A percentile compares a stretch with the other conserved stretches of the same genome.
phyloP scores from a whole-genome alignment of 257 asterid species.

The Solanum arcanum region DNA sequence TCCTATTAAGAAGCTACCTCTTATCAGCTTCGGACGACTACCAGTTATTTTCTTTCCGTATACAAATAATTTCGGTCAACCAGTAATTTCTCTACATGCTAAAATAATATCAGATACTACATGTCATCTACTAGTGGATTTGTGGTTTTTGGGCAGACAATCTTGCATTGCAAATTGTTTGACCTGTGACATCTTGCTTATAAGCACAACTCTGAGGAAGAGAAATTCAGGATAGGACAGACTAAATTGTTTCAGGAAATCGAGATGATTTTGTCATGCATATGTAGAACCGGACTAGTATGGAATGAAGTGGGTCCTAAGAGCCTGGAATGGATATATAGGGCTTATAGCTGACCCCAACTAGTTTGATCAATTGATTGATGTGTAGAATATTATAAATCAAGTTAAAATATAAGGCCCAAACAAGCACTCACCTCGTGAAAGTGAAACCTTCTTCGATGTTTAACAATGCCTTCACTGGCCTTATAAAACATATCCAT shows the following conservation, averaged over 20 bases:
- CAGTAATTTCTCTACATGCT: background rate
- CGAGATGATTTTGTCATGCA: background rate
- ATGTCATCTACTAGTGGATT: background rate
- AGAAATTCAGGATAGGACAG: background rate
- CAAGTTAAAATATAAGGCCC: background rate
- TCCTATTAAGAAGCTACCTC: background rate
- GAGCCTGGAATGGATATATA: background rate
- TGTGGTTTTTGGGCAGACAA: background rate
- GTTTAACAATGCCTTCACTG: constrained; percentile 79
- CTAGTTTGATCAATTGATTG: background rate
- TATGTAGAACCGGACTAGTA: background rate
- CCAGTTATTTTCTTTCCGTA: background rate
- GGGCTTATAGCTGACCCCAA: background rate
- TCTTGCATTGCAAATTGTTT: background rate
- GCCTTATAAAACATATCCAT: constrained; percentile 93
- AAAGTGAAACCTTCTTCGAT: constrained; percentile 88
- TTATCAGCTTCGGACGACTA: background rate
- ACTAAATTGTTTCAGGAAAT: background rate
- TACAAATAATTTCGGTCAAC: background rate
- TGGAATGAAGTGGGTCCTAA: background rate
- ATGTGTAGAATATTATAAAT: background rate
- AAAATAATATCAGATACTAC: background rate
- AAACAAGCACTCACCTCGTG: constrained; percentile 59
- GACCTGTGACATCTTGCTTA: background rate
- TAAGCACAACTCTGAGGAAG: background rate